A percentile compares a stretch with the other conserved stretches of the same genome.
phyloP scores from a whole-genome alignment of 441 rosid species.

The Euphorbia schlechtendalii region DNA sequence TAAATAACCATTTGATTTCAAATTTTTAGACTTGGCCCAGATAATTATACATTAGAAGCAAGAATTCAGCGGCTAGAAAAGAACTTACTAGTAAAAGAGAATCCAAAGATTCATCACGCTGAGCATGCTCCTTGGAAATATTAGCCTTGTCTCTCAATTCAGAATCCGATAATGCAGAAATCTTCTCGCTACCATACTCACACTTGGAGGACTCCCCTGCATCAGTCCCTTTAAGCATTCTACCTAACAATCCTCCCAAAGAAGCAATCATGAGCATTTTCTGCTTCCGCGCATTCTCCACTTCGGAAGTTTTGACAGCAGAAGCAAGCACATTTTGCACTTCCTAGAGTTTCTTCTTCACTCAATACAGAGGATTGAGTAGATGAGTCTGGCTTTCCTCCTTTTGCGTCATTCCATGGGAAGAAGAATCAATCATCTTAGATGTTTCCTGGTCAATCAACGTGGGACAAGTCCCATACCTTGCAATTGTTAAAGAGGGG shows the following conservation, averaged over 20 bases:
- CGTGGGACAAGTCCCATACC: too few relatives aligned
- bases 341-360: too few relatives aligned
- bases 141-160: slow-evolving; percentile 63
- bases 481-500: too few relatives aligned
- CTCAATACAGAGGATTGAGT: too few relatives aligned
- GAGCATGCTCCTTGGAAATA: slow-evolving; percentile 61
- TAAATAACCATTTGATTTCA: neutral
- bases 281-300: slow-evolving; percentile 20
- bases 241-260: slow-evolving; percentile 71
- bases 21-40: neutral
- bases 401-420: too few relatives aligned
- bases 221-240: slow-evolving; percentile 75
- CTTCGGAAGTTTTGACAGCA: slow-evolving; percentile 23
- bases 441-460: too few relatives aligned
- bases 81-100: slow-evolving; percentile 70
- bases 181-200: slow-evolving; percentile 46
- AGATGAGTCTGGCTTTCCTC: too few relatives aligned
- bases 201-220: slow-evolving; percentile 73
- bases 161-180: slow-evolving; percentile 59
- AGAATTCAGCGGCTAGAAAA: too few relatives aligned
- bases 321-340: slow-evolving; percentile 8
- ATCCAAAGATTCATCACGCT: slow-evolving; percentile 72
- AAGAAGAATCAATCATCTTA: too few relatives aligned
- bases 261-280: slow-evolving; percentile 50
- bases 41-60: neutral